Percentiles rank a stretch among this genome's conserved stretches.
Conservation (phyloP, 2,329 filamentous ascomycete species). For the Fusarium duplospermum region DNA sequence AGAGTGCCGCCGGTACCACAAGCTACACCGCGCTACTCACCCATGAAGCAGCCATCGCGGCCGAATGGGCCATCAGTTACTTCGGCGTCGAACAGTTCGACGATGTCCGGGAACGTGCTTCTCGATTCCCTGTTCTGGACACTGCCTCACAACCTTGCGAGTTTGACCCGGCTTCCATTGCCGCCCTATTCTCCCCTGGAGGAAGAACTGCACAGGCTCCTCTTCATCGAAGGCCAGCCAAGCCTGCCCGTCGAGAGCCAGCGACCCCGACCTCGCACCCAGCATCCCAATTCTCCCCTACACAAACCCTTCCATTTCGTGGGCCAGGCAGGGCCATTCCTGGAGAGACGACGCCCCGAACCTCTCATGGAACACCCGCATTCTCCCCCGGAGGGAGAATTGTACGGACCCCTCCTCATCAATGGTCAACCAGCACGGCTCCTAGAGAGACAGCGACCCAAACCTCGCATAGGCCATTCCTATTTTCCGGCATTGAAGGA, state of each 20-base stretch:
- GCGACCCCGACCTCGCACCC: not conserved
- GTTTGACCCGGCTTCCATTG: not conserved
- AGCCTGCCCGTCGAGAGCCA: not conserved
- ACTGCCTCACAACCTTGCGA: not conserved
- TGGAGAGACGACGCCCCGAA: not conserved
- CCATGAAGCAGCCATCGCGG: not conserved
- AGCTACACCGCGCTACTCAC: not conserved
- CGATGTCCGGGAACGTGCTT: not conserved
- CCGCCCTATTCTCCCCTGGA: not conserved
- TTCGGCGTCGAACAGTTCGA: conserved; percentile 12
- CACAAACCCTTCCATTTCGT: not conserved
- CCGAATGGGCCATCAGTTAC: conserved; percentile 10
- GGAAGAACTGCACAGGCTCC: not conserved
- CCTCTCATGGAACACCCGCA: not conserved
- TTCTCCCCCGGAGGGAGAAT: not conserved
- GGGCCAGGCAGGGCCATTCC: not conserved
- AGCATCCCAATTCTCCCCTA: not conserved
- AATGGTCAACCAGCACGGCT: not conserved
- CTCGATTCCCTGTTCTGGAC: not conserved
- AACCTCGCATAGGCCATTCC: too few species aligned
- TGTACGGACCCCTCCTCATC: not conserved
- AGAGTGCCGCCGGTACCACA: not conserved
- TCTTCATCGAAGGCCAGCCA: not conserved
- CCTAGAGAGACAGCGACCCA: not conserved
- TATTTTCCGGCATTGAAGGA: too few species aligned